phyloP scores from a whole-genome alignment of 805 yeast genomes.

The Saccharomyces mikatae region DNA sequence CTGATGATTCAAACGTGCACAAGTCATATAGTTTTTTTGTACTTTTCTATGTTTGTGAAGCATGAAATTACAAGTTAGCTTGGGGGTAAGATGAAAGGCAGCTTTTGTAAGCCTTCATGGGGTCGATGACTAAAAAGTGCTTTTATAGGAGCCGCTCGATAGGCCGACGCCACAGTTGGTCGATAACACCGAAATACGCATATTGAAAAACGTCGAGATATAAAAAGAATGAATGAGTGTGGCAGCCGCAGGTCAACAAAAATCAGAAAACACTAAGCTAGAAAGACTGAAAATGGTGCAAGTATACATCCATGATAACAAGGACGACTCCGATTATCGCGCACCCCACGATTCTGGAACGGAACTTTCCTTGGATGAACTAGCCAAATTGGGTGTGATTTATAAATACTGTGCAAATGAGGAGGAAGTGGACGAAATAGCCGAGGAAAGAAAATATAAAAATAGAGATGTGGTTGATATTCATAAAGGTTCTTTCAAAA shows the following conservation, averaged over 20 bases:
- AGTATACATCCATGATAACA: constrained; percentile 60
- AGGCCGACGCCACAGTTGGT: neutral
- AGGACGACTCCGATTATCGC: constrained; percentile 50
- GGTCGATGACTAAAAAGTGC: neutral
- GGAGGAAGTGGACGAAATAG: constrained; percentile 55
- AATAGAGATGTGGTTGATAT: constrained; percentile 69
- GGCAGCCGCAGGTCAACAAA: neutral
- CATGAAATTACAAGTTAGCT: neutral
- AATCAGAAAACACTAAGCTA: neutral
- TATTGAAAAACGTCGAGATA: neutral
- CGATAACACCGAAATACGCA: neutral
- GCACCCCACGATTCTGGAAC: constrained; percentile 66
- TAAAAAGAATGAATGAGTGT: neutral
- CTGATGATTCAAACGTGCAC: neutral
- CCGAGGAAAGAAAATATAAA: constrained; percentile 62
- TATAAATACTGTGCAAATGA: constrained; percentile 45
- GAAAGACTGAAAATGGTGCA: constrained; percentile 30
- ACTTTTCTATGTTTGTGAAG: neutral
- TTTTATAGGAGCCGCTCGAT: neutral
- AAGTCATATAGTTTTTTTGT: neutral
- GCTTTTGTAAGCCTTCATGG: neutral
- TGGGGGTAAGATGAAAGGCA: neutral
- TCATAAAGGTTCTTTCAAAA: constrained; percentile 51
- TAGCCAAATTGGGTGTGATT: constrained; percentile 59
- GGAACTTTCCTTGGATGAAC: constrained; percentile 40